Percentiles rank a stretch among this genome's conserved stretches.
phyloP scores from a whole-genome alignment of 345 rosid genomes.

The Camelina laxa region DNA sequence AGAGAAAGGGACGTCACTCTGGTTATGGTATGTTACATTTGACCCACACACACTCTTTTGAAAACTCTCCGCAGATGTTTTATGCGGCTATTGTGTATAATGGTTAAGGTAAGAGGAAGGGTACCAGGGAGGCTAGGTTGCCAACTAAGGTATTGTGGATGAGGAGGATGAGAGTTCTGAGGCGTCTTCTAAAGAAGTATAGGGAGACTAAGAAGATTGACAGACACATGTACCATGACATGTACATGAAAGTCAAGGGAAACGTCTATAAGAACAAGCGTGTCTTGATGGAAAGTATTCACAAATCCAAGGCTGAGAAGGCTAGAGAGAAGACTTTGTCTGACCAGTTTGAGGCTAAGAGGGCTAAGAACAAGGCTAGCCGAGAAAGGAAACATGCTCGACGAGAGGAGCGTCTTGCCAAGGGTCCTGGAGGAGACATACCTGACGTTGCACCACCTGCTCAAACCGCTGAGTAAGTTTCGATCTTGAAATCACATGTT shows the following conservation, averaged over 20 bases:
- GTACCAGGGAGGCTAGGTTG: constrained; percentile 95
- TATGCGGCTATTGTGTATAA: not conserved
- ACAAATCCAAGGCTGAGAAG: constrained; percentile 96
- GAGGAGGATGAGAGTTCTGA: constrained; percentile 94
- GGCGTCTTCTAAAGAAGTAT: constrained; percentile 89
- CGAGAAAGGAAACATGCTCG: constrained; percentile 87
- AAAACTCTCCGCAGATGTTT: not conserved
- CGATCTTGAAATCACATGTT: not conserved
- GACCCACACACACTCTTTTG: not conserved
- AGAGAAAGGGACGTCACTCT: constrained; percentile 95
- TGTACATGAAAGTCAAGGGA: constrained; percentile 99
- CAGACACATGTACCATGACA: constrained; percentile 97
- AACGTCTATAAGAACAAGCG: constrained; percentile 96
- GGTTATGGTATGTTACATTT: constrained; percentile 69
- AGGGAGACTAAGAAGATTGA: constrained; percentile 94
- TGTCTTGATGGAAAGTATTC: constrained; percentile 95
- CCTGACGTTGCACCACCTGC: constrained; percentile 49
- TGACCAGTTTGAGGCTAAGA: constrained; percentile 95
- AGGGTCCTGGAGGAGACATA: constrained; percentile 71
- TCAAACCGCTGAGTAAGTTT: constrained; percentile 49
- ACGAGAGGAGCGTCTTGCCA: constrained; percentile 91
- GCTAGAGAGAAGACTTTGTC: constrained; percentile 93
- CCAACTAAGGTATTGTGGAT: constrained; percentile 95
- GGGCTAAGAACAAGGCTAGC: constrained; percentile 97
- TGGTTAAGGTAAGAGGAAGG: constrained; percentile 83